Base-by-base conservation (phyloP, 2,329 filamentous ascomycete genomes). In the Thielaviopsis punctulata region DNA sequence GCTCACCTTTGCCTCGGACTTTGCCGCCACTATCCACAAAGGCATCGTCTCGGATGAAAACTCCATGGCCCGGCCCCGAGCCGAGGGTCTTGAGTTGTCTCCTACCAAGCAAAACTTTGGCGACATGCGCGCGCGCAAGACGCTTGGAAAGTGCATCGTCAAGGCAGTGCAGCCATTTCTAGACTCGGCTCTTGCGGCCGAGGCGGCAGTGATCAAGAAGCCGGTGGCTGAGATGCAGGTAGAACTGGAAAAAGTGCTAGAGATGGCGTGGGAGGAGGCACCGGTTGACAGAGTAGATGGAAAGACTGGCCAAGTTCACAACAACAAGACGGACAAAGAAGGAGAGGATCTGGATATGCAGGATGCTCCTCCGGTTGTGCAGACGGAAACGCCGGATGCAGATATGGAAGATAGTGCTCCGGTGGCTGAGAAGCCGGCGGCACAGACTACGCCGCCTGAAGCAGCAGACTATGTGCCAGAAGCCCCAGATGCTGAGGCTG, bases 131-230 rank as follows among this genome's bases (percentile, higher is more conserved):
- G 85, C 94, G 59, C 80, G 84, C 56, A 84, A 86, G 60, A 84
- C 83, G 59, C 70, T 94, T n/a, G 87, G 85, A 22, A 95, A 93
- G 66, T 79, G 88, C 23, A 94, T 95, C 56, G 75, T 94, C 58
- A 93, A 87, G 63, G 79, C 81, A 1, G 75, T 94, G 27, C 86
- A 93, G 63, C 80, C 84, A 13, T 74, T 80, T 45, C 70, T 95
- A 2, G 84, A 95, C 63, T 74, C 77, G 52, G 87, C 87, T 0
- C 68, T 88, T 46, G 76, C 75, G 51, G 85, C 86, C 52, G 90
- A 96, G 64, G 81, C 85, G n/a, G 85, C 92, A 55, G 73, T 94
- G 43, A 80, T 75, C 49, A 76, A 80, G 50, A 82, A 80, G 59
- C 72, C 84, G 1, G 77, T 80, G 45, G 83, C 88, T 50, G 74